Evolutionary conservation across 2,329 filamentous ascomycete species (phyloP).

Genomic region (Colletotrichum tabaci): DNA sequence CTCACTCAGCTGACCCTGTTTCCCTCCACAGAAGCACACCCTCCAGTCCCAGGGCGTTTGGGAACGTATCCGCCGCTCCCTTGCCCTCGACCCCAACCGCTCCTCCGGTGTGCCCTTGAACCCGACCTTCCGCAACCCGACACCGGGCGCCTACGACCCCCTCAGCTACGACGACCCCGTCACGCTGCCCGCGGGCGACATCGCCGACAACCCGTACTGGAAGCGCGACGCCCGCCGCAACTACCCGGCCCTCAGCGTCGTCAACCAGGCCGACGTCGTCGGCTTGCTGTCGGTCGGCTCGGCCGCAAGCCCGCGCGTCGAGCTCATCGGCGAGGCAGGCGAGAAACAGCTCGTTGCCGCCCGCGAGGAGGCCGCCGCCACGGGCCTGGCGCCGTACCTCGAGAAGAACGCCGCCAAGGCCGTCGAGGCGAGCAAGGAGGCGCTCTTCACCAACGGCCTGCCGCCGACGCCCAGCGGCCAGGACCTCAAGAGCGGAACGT

Average conservation of each 20-base stretch:
- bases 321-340: slow-evolving; percentile 78
- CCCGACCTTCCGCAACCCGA: slow-evolving; percentile 89
- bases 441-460: slow-evolving; percentile 83
- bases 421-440: slow-evolving; percentile 61
- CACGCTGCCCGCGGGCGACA: slow-evolving; percentile 86
- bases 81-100: slow-evolving; percentile 88
- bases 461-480: slow-evolving; percentile 89
- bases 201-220: slow-evolving; percentile 96
- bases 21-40: slow-evolving; percentile 86
- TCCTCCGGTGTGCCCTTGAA: slow-evolving; percentile 95
- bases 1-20: background rate
- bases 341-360: slow-evolving; percentile 79
- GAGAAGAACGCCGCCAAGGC: slow-evolving; percentile 71
- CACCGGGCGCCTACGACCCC: slow-evolving; percentile 82
- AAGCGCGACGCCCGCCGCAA: slow-evolving; percentile 89
- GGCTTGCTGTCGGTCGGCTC: slow-evolving; percentile 89
- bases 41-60: slow-evolving; percentile 91
- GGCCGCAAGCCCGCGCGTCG: slow-evolving; percentile 83
- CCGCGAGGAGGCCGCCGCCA: slow-evolving; percentile 80
- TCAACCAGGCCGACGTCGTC: slow-evolving; percentile 88
- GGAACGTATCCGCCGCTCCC: slow-evolving; percentile 82
- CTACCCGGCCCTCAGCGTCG: slow-evolving; percentile 85
- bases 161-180: slow-evolving; percentile 84
- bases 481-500: slow-evolving; percentile 66
- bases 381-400: slow-evolving; percentile 81